These are phyloP conservation scores for Trametes polyzona DNA, from an alignment of 1,284 basidiomycete species.

Conservation along the genomic window DNA sequence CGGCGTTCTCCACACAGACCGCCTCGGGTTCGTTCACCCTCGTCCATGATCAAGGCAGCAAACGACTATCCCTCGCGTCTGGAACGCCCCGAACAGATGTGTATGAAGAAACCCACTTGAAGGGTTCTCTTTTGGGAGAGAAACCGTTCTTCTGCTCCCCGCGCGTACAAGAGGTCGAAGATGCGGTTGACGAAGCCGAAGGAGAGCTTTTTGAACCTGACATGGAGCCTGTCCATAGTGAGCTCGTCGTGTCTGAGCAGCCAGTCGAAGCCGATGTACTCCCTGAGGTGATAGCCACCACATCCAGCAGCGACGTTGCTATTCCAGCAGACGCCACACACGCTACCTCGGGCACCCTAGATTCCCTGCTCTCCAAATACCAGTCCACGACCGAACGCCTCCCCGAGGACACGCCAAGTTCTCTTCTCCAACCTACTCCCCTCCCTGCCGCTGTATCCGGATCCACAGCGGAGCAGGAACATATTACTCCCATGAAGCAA, in stretches of 20 bases:
- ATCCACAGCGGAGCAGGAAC: too few species aligned
- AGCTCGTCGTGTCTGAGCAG: background rate
- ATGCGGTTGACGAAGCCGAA: too few species aligned
- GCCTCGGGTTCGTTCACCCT: constrained; percentile 15
- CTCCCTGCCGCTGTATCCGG: background rate
- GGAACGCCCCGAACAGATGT: background rate
- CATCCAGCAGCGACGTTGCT: background rate
- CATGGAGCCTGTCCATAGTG: too few species aligned
- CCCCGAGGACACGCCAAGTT: background rate
- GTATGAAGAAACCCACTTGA: background rate
- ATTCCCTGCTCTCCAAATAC: constrained; percentile 1
- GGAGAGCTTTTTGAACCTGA: too few species aligned
- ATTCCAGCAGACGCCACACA: background rate
- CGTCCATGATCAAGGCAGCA: constrained; percentile 18
- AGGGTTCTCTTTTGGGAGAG: background rate
- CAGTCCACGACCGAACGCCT: background rate
- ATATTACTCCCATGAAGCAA: background rate
- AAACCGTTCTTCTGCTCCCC: background rate
- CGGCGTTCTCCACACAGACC: constrained; percentile 4
- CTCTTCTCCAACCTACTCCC: background rate
- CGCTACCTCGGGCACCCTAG: constrained; percentile 1
- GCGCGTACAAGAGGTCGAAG: too few species aligned
- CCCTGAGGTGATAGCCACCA: background rate
- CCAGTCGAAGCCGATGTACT: background rate
- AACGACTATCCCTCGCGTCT: constrained; percentile 5